Evolutionary conservation across 768 basidiomycete species (phyloP).

Genomic region (Royoungia palumana): DNA sequence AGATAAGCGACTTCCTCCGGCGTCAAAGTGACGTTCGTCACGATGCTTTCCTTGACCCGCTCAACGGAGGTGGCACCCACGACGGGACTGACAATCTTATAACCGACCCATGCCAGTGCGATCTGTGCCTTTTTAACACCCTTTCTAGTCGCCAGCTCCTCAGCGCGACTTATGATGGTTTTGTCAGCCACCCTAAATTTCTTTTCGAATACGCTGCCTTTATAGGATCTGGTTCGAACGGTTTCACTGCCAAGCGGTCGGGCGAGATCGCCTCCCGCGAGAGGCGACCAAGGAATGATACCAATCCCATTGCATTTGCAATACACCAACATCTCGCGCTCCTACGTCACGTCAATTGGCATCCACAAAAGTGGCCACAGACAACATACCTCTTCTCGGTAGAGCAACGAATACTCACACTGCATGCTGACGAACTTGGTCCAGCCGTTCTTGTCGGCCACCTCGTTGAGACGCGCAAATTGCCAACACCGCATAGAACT

Average conservation of each 20-base stretch:
- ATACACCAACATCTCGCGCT: slow-evolving; percentile 44
- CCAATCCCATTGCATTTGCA: slow-evolving; percentile 50
- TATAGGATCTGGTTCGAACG: slow-evolving; percentile 6
- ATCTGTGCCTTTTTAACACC: slow-evolving; percentile 43
- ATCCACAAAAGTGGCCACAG: not conserved
- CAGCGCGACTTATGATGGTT: slow-evolving; percentile 38
- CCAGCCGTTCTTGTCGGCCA: slow-evolving; percentile 44
- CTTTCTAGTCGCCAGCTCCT: slow-evolving; percentile 40
- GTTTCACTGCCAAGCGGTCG: slow-evolving; percentile 34
- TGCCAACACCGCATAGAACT: slow-evolving; percentile 48
- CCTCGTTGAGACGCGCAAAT: slow-evolving; percentile 42
- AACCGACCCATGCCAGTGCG: slow-evolving; percentile 40
- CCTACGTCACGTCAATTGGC: slow-evolving; percentile 25
- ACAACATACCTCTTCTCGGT: slow-evolving; percentile 46
- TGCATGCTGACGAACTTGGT: slow-evolving; percentile 59
- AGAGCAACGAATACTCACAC: slow-evolving; percentile 50
- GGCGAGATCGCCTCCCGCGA: slow-evolving; percentile 38
- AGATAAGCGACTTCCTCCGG: slow-evolving; percentile 31
- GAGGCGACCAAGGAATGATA: slow-evolving; percentile 49
- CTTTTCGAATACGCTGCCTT: slow-evolving; percentile 26
- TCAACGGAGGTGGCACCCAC: slow-evolving; percentile 37
- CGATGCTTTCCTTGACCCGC: slow-evolving; percentile 30
- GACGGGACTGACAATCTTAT: slow-evolving; percentile 45
- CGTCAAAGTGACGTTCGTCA: slow-evolving; percentile 22
- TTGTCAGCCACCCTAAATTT: slow-evolving; percentile 28